A percentile compares a stretch with the other conserved stretches of the same genome.
Conservation (phyloP, 108 stramenopile genomes). For the Skeletonema potamos region DNA sequence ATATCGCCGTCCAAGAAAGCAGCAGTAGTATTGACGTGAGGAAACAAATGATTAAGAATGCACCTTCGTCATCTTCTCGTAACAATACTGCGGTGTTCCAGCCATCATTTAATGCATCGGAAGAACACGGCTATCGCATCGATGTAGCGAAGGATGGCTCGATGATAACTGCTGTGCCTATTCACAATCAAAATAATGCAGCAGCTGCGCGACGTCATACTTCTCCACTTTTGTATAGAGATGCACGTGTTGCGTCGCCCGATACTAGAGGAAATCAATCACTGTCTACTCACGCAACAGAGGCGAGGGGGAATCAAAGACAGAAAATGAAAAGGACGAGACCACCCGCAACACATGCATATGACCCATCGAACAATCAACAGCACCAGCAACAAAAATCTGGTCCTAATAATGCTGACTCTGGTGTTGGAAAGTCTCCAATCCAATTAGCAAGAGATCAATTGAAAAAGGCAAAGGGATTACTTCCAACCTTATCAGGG, state of each 20-base stretch:
- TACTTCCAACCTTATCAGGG: not conserved
- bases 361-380: not conserved
- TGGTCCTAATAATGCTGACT: not conserved
- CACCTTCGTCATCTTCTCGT: not conserved
- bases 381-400: not conserved
- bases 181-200: slow-evolving; percentile 5
- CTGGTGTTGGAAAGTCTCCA: not conserved
- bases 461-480: slow-evolving; percentile 16
- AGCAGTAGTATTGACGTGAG: not conserved
- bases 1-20: slow-evolving; percentile 9
- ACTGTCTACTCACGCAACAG: slow-evolving; percentile 14
- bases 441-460: slow-evolving; percentile 5
- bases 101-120: not conserved
- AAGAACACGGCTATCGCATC: slow-evolving; percentile 21
- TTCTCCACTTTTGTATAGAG: slow-evolving; percentile 31
- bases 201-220: not conserved
- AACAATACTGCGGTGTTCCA: not conserved
- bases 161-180: slow-evolving; percentile 40
- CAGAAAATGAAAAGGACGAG: slow-evolving; percentile 19
- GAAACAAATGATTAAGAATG: not conserved
- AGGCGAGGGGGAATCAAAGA: slow-evolving; percentile 37
- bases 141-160: slow-evolving; percentile 32
- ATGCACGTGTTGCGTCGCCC: slow-evolving; percentile 1
- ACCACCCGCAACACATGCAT: not conserved
- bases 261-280: not conserved